phyloP scores from a whole-genome alignment of 1,139 yeast species.

The Diutina ranongensis region DNA sequence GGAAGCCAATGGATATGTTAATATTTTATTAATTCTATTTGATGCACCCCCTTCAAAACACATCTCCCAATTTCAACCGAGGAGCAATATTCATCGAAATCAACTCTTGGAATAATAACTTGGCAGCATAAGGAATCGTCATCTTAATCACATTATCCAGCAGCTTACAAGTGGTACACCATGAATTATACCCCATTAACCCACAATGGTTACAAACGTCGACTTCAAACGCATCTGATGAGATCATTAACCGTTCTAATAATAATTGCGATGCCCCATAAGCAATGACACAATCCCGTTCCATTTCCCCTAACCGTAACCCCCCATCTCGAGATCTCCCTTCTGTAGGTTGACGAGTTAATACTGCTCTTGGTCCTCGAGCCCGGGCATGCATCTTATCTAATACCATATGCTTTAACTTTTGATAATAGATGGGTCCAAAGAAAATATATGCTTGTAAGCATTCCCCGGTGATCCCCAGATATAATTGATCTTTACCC shows the following conservation, averaged over 20 bases:
- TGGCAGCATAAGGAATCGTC: constrained; percentile 98
- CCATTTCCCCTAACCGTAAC: constrained; percentile 97
- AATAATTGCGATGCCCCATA: constrained; percentile 96
- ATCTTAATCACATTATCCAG: constrained; percentile 78
- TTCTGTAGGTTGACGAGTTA: constrained; percentile 97
- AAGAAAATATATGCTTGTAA: constrained; percentile 95
- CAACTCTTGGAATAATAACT: constrained; percentile 87
- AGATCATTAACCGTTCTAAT: constrained; percentile 88
- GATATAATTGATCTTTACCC: constrained; percentile 94
- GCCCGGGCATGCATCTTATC: constrained; percentile 99
- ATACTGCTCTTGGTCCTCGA: constrained; percentile 96
- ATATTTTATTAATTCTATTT: no score
- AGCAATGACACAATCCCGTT: constrained; percentile 98
- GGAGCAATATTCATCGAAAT: constrained; percentile 98
- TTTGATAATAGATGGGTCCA: constrained; percentile 97
- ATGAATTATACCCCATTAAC: constrained; percentile 93
- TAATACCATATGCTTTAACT: constrained; percentile 96
- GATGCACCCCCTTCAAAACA: constrained; percentile 41
- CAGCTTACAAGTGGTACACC: constrained; percentile 94
- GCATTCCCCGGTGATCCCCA: constrained; percentile 98
- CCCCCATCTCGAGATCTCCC: constrained; percentile 99
- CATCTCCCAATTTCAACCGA: constrained; percentile 79
- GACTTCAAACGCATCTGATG: constrained; percentile 96
- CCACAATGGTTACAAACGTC: constrained; percentile 94
- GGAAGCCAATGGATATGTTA: no score